Evolutionary conservation across 2,329 filamentous ascomycete species (phyloP).

Genomic region (Fusarium sp.): DNA sequence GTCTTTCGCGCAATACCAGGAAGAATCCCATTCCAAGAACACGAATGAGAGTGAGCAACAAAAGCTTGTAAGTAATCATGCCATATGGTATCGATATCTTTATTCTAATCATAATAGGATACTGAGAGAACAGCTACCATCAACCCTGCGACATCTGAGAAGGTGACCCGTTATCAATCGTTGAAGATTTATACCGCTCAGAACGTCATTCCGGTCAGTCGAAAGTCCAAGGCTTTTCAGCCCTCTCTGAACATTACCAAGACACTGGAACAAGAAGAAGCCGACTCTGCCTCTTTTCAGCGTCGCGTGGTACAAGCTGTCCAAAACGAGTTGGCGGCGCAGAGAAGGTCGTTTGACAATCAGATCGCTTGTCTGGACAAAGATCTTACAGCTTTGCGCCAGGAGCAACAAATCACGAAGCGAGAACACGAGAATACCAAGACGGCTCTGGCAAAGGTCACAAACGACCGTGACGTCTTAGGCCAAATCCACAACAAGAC

Average conservation of each 20-base stretch:
- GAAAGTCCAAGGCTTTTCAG: too few relatives aligned
- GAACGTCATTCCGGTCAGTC: too few relatives aligned
- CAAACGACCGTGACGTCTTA: neutral
- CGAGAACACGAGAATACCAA: neutral
- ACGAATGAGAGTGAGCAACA: neutral
- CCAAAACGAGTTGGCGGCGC: neutral
- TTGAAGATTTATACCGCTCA: too few relatives aligned
- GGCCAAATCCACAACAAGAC: neutral
- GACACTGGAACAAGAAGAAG: neutral
- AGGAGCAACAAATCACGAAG: neutral
- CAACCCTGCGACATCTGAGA: neutral
- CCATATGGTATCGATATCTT: neutral
- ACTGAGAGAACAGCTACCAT: neutral
- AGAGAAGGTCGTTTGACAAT: neutral
- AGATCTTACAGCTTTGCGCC: neutral
- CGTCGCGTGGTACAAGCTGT: neutral
- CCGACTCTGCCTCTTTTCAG: neutral
- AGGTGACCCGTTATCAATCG: accelerated
- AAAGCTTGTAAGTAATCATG: neutral
- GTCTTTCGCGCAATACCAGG: neutral
- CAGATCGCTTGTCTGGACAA: neutral
- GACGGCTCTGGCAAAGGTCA: neutral
- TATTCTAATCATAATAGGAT: neutral
- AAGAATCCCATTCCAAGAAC: neutral
- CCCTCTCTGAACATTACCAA: neutral